Evolutionary conservation across 805 yeast genomes (phyloP), one percentile per base, ranked within the genome.

Genomic region (Komagataella ulmi): DNA sequence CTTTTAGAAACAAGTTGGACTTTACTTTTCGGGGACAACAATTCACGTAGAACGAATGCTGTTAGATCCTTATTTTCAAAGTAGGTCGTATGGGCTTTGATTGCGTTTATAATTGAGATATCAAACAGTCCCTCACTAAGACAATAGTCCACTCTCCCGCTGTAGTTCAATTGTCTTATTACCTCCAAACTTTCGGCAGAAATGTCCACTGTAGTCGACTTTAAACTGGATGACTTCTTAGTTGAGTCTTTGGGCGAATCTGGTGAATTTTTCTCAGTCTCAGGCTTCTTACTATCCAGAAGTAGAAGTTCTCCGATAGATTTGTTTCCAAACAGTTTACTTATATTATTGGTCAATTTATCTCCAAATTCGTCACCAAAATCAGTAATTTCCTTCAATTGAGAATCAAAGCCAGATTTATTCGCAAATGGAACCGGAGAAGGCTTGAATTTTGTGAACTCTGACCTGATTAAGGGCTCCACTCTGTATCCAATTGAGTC

Each of bases 401-500:
- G 75, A 1, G 74, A 71, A 51, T 79, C 81, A 65, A 83, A 67
- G 2, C 77, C 76, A 48, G 70, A 68, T 6, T 66, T 56, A 17
- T 58, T 65, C 0, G 79, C 78, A 57, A 75, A 80, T 1, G 87
- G 84, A 14, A 85, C 73, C 17, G 68, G 66, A 51, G 72, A 79
- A 0, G 91, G 86, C 55, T 74, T 71, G 52, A 73, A 65, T 7
- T 69, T 62, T 0, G 80, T 68, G 56, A 82, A 71, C 54, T 61
- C 65, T 18, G 74, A 70, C 54, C 71, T 66, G 4, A 90, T 75
- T 53, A 91, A 67, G 1, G 99, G 99, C 64, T 91, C 99, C 53
- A 90, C 67, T 52, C 98, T 71, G 59, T 90, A 88, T 0, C 91
- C 90, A 45, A 93, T 83, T 0, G 97, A 96, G 61, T 91, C 99